A percentile compares a stretch with the other conserved stretches of the same genome.
These are phyloP conservation scores for Neophaeococcomyces mojaviensis DNA, from an alignment of 2,329 filamentous ascomycete species.

Conservation along the genomic window DNA sequence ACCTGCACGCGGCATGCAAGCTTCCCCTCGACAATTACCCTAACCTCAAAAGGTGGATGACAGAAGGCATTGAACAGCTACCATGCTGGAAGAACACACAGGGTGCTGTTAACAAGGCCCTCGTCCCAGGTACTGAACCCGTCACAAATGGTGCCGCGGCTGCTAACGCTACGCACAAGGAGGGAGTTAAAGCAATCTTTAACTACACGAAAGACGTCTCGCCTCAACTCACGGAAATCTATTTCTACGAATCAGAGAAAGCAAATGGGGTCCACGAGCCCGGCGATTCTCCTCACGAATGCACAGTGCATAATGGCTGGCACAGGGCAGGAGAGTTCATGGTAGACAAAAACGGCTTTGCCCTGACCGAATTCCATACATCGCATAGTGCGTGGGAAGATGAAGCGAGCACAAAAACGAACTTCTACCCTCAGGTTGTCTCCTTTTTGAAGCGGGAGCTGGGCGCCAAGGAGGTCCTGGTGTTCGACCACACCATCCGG, in stretches of 20 bases:
- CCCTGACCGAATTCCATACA: conserved; percentile 35
- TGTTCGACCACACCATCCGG: conserved; percentile 47
- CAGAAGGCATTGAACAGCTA: conserved; percentile 30
- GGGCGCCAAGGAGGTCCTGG: conserved; percentile 38
- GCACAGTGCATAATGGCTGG: conserved; percentile 37
- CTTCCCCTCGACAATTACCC: conserved; percentile 34
- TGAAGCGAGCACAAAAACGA: conserved; percentile 29
- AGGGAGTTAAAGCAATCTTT: conserved; percentile 35
- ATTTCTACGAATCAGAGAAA: conserved; percentile 34
- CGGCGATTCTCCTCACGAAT: conserved; percentile 32
- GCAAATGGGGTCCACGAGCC: conserved; percentile 35
- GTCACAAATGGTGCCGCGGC: conserved; percentile 11
- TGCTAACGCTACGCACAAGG: conserved; percentile 6
- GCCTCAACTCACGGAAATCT: conserved; percentile 29
- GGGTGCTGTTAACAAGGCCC: conserved; percentile 31
- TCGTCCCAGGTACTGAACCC: conserved; percentile 24
- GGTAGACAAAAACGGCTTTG: conserved; percentile 41
- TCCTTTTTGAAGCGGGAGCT: conserved; percentile 39
- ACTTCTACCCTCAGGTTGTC: conserved; percentile 43
- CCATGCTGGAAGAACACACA: conserved; percentile 35
- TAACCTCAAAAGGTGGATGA: conserved; percentile 33
- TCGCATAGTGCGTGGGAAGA: conserved; percentile 37
- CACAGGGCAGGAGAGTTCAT: conserved; percentile 36
- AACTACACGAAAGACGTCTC: conserved; percentile 41
- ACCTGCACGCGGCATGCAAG: conserved; percentile 29